Evolutionary conservation across 2,329 filamentous ascomycete genomes (phyloP), one percentile per base, ranked within the genome.

Genomic region (Aspergillus udagawae): DNA sequence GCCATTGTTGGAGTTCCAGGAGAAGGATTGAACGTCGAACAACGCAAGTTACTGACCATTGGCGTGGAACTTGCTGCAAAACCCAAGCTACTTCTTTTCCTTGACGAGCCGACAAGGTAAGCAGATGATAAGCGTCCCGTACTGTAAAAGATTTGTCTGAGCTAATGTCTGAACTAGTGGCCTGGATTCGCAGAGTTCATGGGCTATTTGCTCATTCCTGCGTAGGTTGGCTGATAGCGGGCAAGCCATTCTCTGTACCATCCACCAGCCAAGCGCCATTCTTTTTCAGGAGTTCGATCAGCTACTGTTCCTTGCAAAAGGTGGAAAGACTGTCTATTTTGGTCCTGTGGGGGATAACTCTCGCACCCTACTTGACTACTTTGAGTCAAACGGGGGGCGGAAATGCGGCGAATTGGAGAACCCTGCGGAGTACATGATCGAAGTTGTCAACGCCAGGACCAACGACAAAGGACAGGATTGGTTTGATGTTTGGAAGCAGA

Each of bases 1-100:
- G 92, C 92, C 9, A 82, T 96, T 44, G 90, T 97, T 54, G 92
- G 92, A 78, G 86, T 91, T 28, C 90, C 90, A 0, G 92, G 92
- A 48, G 89, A 94, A 76, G 92, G 81, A 68, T 71, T 83, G 52
- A 83, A 83, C 56, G 79, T 83, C 35, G 84, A 86, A 65, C 84
- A 87, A 67, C 78, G 84, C 7, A 86, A 86, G 70, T 86, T 90
- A 62, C 81, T 96, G 12, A 96, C 91, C 0, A 96, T 97, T 60
- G 93, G 91, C 71, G 92, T 97, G 21, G 93, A 97, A 71, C 82
- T 97, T 23, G 92, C 91, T 35, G 92, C 92, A 3, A 96, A 93
- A 77, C 92, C 92, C 3, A 86, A 89, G 27, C 81, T 96, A 54
- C 80, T 96, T 54, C 83, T 96, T 35, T 96, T 96, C 76, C 84